These are phyloP conservation scores for Eucalyptus cladocalyx DNA, from an alignment of 345 rosid genomes.

Conservation along the genomic window DNA sequence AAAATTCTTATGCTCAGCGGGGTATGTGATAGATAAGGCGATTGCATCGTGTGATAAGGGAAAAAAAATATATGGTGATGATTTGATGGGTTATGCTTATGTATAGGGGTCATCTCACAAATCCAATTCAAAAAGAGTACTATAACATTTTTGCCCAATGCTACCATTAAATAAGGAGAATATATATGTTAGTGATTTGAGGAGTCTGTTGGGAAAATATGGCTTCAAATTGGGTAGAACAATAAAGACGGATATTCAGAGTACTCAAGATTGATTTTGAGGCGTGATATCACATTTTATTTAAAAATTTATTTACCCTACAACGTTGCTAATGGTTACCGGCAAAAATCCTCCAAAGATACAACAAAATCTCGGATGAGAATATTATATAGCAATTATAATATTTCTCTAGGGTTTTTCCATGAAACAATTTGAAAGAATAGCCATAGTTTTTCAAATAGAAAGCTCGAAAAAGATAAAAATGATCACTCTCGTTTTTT, in stretches of 20 bases:
- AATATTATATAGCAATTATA: too few relatives aligned
- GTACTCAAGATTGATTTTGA: too few relatives aligned
- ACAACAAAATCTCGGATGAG: too few relatives aligned
- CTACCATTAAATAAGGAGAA: neutral
- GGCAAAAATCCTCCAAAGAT: fast-evolving
- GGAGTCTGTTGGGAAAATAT: neutral
- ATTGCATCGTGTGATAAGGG: fast-evolving
- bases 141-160: neutral
- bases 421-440: too few relatives aligned
- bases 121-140: neutral
- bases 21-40: neutral
- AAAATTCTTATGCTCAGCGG: neutral
- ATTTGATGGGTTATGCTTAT: neutral
- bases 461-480: too few relatives aligned
- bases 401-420: fast-evolving
- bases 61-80: neutral
- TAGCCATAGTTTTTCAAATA: fast-evolving
- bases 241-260: too few relatives aligned
- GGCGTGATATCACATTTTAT: fast-evolving
- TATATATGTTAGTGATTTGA: neutral
- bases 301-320: too few relatives aligned
- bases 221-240: too few relatives aligned
- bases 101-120: neutral
- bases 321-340: too few relatives aligned
- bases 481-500: too few relatives aligned